phyloP scores from a whole-genome alignment of 805 yeast genomes.

The Candida awuae region DNA sequence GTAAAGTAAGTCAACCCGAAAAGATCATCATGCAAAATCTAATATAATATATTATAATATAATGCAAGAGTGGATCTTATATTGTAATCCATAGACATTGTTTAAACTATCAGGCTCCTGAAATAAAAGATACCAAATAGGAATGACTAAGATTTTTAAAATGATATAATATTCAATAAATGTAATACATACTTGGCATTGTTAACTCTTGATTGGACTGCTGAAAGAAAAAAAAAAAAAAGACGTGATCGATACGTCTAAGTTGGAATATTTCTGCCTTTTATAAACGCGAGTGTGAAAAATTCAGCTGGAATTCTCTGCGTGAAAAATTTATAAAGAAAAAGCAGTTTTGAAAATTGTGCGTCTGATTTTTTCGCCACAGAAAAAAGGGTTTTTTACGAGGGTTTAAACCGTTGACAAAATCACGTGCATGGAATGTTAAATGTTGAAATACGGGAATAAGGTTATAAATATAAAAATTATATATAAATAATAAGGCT shows the following conservation, averaged over 20 bases:
- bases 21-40: not conserved
- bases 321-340: too few relatives aligned
- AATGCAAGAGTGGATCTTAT: not conserved
- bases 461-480: too few relatives aligned
- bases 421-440: constrained; percentile 1
- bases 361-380: too few relatives aligned
- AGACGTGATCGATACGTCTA: not conserved
- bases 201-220: constrained; percentile 6
- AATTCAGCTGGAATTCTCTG: not conserved
- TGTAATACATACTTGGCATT: constrained; percentile 25
- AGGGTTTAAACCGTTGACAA: constrained; percentile 1
- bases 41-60: too few relatives aligned
- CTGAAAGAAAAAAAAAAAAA: not conserved
- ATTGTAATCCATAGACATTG: constrained; percentile 2
- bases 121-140: not conserved
- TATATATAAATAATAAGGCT: too few relatives aligned
- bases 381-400: constrained; percentile 2
- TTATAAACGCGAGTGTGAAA: constrained; percentile 1
- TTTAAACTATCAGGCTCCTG: constrained; percentile 9
- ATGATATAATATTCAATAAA: not conserved
- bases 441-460: not conserved
- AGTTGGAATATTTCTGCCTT: not conserved
- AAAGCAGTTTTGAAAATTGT: too few relatives aligned
- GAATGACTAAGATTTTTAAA: constrained; percentile 2
- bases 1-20: not conserved